phyloP scores from a whole-genome alignment of 805 yeast species.

The Candida dajiaensis region DNA sequence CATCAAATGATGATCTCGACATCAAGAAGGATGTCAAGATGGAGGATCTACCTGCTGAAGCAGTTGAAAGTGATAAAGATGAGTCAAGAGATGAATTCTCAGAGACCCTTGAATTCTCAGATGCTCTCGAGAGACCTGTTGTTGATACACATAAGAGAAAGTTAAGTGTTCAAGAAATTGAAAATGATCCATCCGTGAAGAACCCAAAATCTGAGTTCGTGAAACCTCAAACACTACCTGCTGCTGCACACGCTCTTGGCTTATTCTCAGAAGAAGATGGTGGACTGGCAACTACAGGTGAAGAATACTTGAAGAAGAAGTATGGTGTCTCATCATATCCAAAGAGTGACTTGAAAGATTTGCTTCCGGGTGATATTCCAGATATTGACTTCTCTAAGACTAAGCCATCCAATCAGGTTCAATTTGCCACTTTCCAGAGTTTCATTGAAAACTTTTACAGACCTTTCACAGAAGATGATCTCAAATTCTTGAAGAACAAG shows the following conservation, averaged over 20 bases:
- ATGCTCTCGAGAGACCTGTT: slow-evolving; percentile 10
- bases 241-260: slow-evolving; percentile 58
- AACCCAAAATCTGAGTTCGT: slow-evolving; percentile 78
- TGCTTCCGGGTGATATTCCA: slow-evolving; percentile 87
- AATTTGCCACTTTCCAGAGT: slow-evolving; percentile 79
- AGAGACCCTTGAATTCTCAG: slow-evolving; percentile 7
- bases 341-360: slow-evolving; percentile 59
- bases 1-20: background rate
- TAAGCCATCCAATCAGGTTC: slow-evolving; percentile 87
- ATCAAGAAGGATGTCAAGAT: slow-evolving; percentile 1
- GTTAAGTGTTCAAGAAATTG: slow-evolving; percentile 26
- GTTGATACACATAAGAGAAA: slow-evolving; percentile 10
- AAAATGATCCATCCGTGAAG: slow-evolving; percentile 52
- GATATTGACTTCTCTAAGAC: slow-evolving; percentile 77
- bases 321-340: slow-evolving; percentile 93
- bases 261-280: slow-evolving; percentile 53
- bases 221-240: slow-evolving; percentile 59
- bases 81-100: slow-evolving; percentile 2
- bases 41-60: slow-evolving; percentile 13
- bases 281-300: slow-evolving; percentile 61
- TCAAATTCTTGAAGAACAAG: slow-evolving; percentile 62
- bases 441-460: slow-evolving; percentile 84
- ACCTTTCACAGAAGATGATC: slow-evolving; percentile 72
- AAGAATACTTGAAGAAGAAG: slow-evolving; percentile 65
- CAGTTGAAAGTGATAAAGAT: slow-evolving; percentile 5